Conservation (phyloP, 805 yeast species). For the Hanseniaspora lindneri region DNA sequence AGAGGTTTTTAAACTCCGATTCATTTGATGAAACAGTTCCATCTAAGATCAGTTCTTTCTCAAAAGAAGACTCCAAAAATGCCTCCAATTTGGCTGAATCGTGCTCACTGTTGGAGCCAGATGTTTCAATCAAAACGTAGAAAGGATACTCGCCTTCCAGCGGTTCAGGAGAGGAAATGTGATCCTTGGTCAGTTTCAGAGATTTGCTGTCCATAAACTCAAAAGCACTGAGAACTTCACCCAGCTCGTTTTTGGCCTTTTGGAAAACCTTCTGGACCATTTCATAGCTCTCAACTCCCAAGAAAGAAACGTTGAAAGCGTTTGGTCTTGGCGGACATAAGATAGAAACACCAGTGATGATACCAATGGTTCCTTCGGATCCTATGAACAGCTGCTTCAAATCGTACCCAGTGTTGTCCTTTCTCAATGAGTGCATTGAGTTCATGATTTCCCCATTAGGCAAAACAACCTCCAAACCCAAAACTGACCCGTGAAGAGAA, state of each 20-base stretch:
- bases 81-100: constrained; percentile 81
- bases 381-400: constrained; percentile 88
- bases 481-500: constrained; percentile 79
- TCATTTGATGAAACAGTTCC: constrained; percentile 96
- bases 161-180: constrained; percentile 56
- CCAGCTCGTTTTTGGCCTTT: constrained; percentile 62
- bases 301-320: constrained; percentile 74
- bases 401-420: constrained; percentile 93
- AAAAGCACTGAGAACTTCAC: constrained; percentile 82
- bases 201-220: constrained; percentile 81
- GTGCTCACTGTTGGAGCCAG: constrained; percentile 90
- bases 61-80: constrained; percentile 77
- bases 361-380: constrained; percentile 83
- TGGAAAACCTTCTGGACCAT: constrained; percentile 74
- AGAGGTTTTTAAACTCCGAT: constrained; percentile 65
- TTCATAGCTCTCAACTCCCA: constrained; percentile 71
- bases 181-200: constrained; percentile 50
- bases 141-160: constrained; percentile 76
- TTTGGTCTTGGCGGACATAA: constrained; percentile 82
- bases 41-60: constrained; percentile 69
- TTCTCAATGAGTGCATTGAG: constrained; percentile 74
- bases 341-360: constrained; percentile 80
- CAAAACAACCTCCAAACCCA: constrained; percentile 86
- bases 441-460: constrained; percentile 75
- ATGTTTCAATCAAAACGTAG: constrained; percentile 83